Evolutionary conservation across 306 rosid species (phyloP).

Genomic region (Casuarina glauca): DNA sequence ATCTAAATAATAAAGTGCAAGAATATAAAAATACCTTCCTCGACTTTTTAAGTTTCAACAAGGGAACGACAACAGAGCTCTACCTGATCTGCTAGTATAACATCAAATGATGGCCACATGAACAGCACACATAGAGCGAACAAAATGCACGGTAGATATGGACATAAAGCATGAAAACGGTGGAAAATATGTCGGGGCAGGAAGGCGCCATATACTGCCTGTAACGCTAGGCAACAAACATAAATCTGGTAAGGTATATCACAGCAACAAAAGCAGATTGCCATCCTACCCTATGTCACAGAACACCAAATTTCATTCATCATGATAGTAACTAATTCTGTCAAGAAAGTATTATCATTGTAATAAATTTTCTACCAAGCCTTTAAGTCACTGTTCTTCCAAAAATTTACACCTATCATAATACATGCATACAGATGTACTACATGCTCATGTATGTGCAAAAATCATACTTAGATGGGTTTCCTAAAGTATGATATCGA

Average conservation of each 20-base stretch:
- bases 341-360: not conserved
- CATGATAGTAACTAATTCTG: not conserved
- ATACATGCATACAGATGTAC: not conserved
- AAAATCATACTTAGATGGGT: not conserved
- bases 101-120: slow-evolving; percentile 78
- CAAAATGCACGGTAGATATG: slow-evolving; percentile 78
- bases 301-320: not conserved
- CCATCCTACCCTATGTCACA: not conserved
- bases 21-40: slow-evolving; percentile 47
- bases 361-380: not conserved
- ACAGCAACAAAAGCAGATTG: not conserved
- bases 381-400: not conserved
- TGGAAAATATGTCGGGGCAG: slow-evolving; percentile 84
- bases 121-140: slow-evolving; percentile 83
- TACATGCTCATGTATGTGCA: not conserved
- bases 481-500: not conserved
- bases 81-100: slow-evolving; percentile 80
- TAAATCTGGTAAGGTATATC: slow-evolving; percentile 21
- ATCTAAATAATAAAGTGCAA: not conserved
- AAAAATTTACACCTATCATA: not conserved
- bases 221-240: slow-evolving; percentile 58
- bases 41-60: slow-evolving; percentile 70
- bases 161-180: slow-evolving; percentile 84
- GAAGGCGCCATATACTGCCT: slow-evolving; percentile 63
- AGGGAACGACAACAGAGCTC: slow-evolving; percentile 72